A percentile compares a stretch with the other conserved stretches of the same genome.
Evolutionary conservation across 2,329 filamentous ascomycete genomes (phyloP).

Genomic region (Fusarium duplospermum): DNA sequence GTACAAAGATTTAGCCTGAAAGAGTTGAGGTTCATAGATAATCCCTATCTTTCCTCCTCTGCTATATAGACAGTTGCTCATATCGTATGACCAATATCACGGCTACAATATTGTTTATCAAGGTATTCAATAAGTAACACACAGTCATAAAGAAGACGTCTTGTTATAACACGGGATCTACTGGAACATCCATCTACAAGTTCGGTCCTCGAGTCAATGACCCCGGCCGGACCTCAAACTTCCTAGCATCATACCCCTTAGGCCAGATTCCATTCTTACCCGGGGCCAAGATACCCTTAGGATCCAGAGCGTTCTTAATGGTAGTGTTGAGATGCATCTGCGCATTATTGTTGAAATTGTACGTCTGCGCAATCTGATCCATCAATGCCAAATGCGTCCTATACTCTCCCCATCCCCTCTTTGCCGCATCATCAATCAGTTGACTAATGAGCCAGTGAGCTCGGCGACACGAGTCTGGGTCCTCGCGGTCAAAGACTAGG

Average conservation of each 20-base stretch:
- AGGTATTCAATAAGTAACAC: too few species aligned
- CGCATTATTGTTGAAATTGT: slow-evolving; percentile 31
- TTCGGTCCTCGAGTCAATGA: not conserved
- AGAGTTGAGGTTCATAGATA: not conserved
- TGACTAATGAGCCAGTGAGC: slow-evolving; percentile 18
- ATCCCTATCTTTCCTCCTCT: not conserved
- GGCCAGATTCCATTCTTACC: slow-evolving; percentile 36
- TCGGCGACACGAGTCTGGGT: slow-evolving; percentile 22
- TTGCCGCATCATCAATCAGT: slow-evolving; percentile 27
- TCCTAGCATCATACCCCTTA: not conserved
- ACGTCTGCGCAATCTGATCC: slow-evolving; percentile 34
- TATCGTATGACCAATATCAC: not conserved
- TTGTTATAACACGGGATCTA: too few species aligned
- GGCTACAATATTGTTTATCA: not conserved
- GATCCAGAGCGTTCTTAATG: slow-evolving; percentile 29
- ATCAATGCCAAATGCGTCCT: slow-evolving; percentile 31
- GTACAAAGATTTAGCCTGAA: not conserved
- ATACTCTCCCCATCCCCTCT: slow-evolving; percentile 33
- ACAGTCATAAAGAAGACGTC: too few species aligned
- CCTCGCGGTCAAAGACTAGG: slow-evolving; percentile 24
- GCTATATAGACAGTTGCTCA: not conserved
- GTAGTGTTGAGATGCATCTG: slow-evolving; percentile 22
- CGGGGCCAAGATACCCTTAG: slow-evolving; percentile 32
- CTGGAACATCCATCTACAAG: not conserved
- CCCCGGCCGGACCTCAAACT: not conserved